Base-by-base conservation (phyloP, 305 asterid species). In the Rubia occidens region DNA sequence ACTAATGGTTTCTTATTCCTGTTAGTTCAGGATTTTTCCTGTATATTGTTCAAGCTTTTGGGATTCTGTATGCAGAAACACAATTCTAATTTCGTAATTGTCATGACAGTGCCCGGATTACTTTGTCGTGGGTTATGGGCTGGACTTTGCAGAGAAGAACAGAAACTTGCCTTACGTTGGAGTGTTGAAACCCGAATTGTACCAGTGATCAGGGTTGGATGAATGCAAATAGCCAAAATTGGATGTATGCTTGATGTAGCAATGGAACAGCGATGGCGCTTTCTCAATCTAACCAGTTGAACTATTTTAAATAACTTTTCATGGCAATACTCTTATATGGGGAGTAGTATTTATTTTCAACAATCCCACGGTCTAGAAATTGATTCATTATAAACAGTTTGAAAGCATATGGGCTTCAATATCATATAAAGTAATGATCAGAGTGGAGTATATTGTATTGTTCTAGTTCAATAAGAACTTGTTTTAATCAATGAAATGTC, bases 91-190 rank as follows among this genome's bases (percentile, higher is more conserved):
- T 64, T 59, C 44, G 29, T 7, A 39, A 24, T 61, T 77, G 39
- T 63, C 9, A 42, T 80, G 70, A 75, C 94, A 93, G 97, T 89
- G 96, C 76, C 93, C 95, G 3, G 95, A 94, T 81, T 64, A 75
- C 64, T 94, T 90, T 59, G 95, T 94, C 55, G 97, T 94, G 79
- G 99, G 99, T 72, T 94, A 89, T 75, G 99, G 99, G 14, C 64
- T 90, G 64, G 99, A 90, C 78, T 87, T 82, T 68, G 90, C 82
- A 1, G 97, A 90, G 85, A 76, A 66, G 73, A 89, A 90, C 80
- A 79, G 97, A 80, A 94, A 94, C 86, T 85, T 90, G 85, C 95
- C 98, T 17, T 87, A 79, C 67, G 80, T 88, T 71, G 98, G 96
- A 17, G 84, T 88, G 35, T 77, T 92, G 85, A 92, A 88, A 88